A percentile compares a stretch with the other conserved stretches of the same genome.
These are phyloP conservation scores for Avicennia marina DNA, from an alignment of 257 asterid genomes.

Conservation along the genomic window DNA sequence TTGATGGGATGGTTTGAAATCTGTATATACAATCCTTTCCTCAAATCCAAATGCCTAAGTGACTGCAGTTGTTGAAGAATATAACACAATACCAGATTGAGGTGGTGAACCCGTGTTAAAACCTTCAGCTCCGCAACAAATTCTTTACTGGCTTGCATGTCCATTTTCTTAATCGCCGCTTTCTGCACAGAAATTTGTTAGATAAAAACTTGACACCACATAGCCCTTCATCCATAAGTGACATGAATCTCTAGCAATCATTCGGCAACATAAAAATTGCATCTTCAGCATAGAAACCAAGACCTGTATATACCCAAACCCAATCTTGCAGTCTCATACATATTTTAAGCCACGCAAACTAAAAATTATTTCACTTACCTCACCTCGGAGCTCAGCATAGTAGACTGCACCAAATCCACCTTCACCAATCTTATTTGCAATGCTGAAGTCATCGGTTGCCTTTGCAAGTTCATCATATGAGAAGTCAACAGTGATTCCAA, in stretches of 20 bases:
- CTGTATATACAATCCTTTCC: background rate
- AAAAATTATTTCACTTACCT: constrained; percentile 46
- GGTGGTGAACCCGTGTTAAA: constrained; percentile 94
- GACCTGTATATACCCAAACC: constrained; percentile 11
- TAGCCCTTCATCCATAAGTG: constrained; percentile 10
- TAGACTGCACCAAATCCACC: constrained; percentile 98
- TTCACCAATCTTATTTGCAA: constrained; percentile 89
- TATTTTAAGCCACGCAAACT: background rate
- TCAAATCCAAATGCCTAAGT: background rate
- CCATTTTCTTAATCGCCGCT: constrained; percentile 99
- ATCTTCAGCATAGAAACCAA: background rate
- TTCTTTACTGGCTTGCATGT: constrained; percentile 87
- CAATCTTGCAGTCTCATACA: background rate
- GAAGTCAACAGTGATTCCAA: constrained; percentile 81
- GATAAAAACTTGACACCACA: constrained; percentile 3
- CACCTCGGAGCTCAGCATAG: constrained; percentile 98
- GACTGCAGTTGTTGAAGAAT: constrained; percentile 2
- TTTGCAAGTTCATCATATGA: constrained; percentile 89
- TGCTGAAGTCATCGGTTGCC: constrained; percentile 75
- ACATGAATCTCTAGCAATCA: no score
- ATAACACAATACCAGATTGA: constrained; percentile 67
- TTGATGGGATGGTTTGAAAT: background rate
- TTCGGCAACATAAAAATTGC: background rate
- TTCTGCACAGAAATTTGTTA: constrained; percentile 47
- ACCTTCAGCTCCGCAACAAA: constrained; percentile 95